Conservation (phyloP, 352 stramenopile species). For the Phytophthora idaei region DNA sequence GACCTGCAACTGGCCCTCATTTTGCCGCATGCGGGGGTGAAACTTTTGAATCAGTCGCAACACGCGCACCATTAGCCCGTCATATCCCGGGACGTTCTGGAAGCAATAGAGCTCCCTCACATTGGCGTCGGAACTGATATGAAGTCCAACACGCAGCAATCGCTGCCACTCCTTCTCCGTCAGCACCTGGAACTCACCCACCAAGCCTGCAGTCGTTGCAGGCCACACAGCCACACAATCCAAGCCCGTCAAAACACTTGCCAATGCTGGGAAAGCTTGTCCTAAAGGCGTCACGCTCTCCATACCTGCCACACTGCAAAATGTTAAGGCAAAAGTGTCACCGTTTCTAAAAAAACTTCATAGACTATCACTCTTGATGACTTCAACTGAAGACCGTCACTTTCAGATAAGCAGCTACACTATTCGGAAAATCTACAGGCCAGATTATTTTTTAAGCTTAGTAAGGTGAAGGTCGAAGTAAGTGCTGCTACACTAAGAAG, state of each 20-base stretch:
- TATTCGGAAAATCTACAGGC: too few species aligned
- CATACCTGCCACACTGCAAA: not conserved
- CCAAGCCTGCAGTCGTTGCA: conserved; percentile 7
- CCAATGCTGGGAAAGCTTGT: conserved; percentile 4
- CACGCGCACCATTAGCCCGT: conserved; percentile 38
- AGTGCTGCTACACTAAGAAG: too few species aligned
- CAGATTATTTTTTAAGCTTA: too few species aligned
- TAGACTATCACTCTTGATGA: not conserved
- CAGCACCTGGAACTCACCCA: conserved; percentile 33
- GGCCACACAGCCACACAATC: conserved; percentile 23
- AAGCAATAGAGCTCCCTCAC: conserved; percentile 49
- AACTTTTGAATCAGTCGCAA: conserved; percentile 18
- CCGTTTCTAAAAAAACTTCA: not conserved
- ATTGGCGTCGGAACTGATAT: conserved; percentile 27
- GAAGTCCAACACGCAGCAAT: conserved; percentile 32
- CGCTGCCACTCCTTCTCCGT: conserved; percentile 40
- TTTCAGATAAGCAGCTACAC: too few species aligned
- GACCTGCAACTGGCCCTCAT: not conserved
- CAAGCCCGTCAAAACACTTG: not conserved
- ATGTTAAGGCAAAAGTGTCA: not conserved
- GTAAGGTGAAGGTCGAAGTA: too few species aligned
- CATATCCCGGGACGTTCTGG: conserved; percentile 22
- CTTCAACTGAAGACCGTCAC: not conserved
- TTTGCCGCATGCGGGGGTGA: not conserved
- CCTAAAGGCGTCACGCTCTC: conserved; percentile 1